A percentile compares a stretch with the other conserved stretches of the same genome.
Conservation (phyloP, 495 filamentous ascomycete species). For the Penicillium herquei region DNA sequence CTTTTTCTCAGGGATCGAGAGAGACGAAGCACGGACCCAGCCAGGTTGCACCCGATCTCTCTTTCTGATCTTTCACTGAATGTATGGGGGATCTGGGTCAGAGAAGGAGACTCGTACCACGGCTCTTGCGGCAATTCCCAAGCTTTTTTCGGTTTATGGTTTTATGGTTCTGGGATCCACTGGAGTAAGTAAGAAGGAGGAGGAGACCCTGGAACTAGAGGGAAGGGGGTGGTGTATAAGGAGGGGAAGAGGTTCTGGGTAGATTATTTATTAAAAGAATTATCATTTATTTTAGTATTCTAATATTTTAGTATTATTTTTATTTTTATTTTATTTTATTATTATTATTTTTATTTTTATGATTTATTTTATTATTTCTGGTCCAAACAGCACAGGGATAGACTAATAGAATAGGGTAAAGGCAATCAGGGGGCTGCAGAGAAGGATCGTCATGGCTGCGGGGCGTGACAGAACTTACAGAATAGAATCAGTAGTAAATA, state of each 20-base stretch:
- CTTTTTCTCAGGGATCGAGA: conserved; percentile 12
- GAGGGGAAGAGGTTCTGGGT: background rate
- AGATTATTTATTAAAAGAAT: background rate
- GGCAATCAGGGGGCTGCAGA: conserved; percentile 8
- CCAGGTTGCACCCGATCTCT: conserved; percentile 32
- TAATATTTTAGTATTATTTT: conserved; percentile 1
- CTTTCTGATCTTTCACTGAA: too few species aligned
- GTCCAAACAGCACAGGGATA: background rate
- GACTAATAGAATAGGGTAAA: background rate
- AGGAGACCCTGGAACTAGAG: background rate
- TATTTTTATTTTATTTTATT: conserved; percentile 1
- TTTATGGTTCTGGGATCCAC: background rate
- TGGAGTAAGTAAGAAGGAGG: background rate
- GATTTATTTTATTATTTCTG: conserved; percentile 3
- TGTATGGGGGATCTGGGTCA: conserved; percentile 29
- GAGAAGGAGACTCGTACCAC: conserved; percentile 25
- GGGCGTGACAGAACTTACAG: background rate
- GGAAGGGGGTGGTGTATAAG: background rate
- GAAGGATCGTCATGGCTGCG: conserved; percentile 6
- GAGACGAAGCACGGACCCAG: conserved; percentile 36
- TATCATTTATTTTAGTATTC: background rate
- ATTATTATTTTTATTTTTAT: conserved; percentile 4
- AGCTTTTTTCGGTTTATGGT: conserved; percentile 13
- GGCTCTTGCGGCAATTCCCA: conserved; percentile 35
- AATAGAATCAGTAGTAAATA: background rate